These are phyloP conservation scores for Pyricularia grisea DNA, from an alignment of 2,329 filamentous ascomycete genomes.

Conservation along the genomic window DNA sequence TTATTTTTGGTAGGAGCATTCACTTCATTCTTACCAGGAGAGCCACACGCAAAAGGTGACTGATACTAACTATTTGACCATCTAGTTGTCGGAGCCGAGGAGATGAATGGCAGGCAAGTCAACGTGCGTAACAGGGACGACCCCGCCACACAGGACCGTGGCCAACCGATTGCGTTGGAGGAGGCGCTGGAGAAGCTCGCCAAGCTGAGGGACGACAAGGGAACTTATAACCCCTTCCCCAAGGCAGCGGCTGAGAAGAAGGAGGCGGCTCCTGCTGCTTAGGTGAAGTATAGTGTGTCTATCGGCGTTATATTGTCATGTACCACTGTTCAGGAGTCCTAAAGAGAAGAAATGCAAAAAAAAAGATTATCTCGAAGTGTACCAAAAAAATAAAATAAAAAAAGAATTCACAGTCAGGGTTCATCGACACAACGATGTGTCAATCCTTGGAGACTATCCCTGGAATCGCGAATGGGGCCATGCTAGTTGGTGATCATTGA, in stretches of 20 bases:
- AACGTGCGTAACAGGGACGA: conserved; percentile 26
- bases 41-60: not conserved
- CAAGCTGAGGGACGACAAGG: conserved; percentile 39
- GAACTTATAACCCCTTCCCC: conserved; percentile 25
- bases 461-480: not conserved
- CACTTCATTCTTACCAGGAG: not conserved
- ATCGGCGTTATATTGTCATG: not conserved
- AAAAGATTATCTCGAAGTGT: not conserved
- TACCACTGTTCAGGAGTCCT: not conserved
- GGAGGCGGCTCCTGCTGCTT: conserved; percentile 1
- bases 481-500: not conserved
- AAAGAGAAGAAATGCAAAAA: not conserved
- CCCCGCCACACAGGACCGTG: conserved; percentile 50
- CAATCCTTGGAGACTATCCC: not conserved
- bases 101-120: conserved; percentile 15
- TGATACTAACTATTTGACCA: not conserved
- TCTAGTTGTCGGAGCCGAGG: conserved; percentile 13
- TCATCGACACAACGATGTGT: not conserved
- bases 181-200: conserved; percentile 47
- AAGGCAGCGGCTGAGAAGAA: conserved; percentile 7
- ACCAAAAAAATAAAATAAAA: too few relatives aligned
- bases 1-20: conserved; percentile 55
- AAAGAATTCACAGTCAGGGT: not conserved
- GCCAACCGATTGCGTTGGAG: conserved; percentile 46
- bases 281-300: not conserved